Percentiles rank a stretch among this genome's conserved stretches.
Conservation (phyloP, 306 rosid genomes). For the Comarum palustre region DNA sequence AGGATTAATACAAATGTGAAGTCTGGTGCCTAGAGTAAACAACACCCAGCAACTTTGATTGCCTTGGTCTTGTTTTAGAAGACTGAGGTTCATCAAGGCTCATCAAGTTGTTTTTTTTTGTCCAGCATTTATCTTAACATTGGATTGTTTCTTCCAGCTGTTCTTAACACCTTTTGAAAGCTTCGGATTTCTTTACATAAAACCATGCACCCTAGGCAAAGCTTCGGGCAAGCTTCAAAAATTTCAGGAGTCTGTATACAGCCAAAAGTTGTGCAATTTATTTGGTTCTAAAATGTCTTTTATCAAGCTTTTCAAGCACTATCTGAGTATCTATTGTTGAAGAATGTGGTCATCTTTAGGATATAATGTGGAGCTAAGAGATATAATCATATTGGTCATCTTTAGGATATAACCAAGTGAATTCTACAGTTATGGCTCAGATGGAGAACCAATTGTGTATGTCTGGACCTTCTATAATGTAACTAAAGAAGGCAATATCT, state of each 20-base stretch:
- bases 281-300: background rate
- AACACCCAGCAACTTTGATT: slow-evolving; percentile 32
- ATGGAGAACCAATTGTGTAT: background rate
- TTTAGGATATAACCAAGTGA: background rate
- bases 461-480: background rate
- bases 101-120: slow-evolving; percentile 5
- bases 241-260: slow-evolving; percentile 25
- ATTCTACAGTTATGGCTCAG: background rate
- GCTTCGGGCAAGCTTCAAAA: slow-evolving; percentile 3
- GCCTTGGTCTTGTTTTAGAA: slow-evolving; percentile 30
- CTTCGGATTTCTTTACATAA: slow-evolving; percentile 14
- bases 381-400: background rate
- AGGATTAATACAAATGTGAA: slow-evolving; percentile 42
- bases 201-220: slow-evolving; percentile 10
- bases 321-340: background rate
- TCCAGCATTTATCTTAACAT: slow-evolving; percentile 50
- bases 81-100: slow-evolving; percentile 31
- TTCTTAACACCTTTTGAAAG: slow-evolving; percentile 18
- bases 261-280: slow-evolving; percentile 16
- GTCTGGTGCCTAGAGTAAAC: slow-evolving; percentile 26
- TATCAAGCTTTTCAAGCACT: background rate
- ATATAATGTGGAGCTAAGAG: background rate
- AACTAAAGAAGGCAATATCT: background rate
- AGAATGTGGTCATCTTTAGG: background rate
- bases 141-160: slow-evolving; percentile 39